phyloP scores from a whole-genome alignment of 2,329 filamentous ascomycete species.

The Akanthomyces dipterigenus region DNA sequence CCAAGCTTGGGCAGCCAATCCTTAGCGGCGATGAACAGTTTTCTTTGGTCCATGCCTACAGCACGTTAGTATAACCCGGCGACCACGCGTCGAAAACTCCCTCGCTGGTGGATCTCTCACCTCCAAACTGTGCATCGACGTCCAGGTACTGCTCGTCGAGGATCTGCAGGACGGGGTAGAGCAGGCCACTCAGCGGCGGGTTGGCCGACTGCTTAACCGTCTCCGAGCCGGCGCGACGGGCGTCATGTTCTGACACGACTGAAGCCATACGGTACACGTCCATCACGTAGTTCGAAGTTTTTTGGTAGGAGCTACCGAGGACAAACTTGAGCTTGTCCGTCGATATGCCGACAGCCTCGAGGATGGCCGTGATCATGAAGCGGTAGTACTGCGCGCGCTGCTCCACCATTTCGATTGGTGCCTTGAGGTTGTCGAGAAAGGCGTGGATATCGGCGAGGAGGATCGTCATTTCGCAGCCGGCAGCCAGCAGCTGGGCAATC shows the following conservation, averaged over 20 bases:
- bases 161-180: conserved; percentile 60
- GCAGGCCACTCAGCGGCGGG: conserved; percentile 50
- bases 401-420: conserved; percentile 80
- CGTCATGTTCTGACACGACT: conserved; percentile 68
- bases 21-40: conserved; percentile 79
- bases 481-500: conserved; percentile 78
- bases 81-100: too few species aligned
- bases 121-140: conserved; percentile 80
- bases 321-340: conserved; percentile 78
- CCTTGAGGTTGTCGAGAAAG: conserved; percentile 78
- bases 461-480: conserved; percentile 75
- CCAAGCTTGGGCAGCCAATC: conserved; percentile 81
- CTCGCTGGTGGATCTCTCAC: conserved; percentile 30
- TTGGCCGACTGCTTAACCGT: conserved; percentile 88
- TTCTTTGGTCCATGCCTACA: conserved; percentile 66
- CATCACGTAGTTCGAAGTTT: conserved; percentile 68
- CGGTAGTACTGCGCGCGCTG: conserved; percentile 80
- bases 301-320: conserved; percentile 77
- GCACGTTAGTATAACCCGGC: conserved; percentile 9
- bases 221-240: conserved; percentile 86
- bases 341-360: conserved; percentile 71
- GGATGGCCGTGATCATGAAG: conserved; percentile 64
- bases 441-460: conserved; percentile 71
- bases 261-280: conserved; percentile 74
- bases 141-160: conserved; percentile 85